These are phyloP conservation scores for Setomelanomma holmii DNA, from an alignment of 2,329 filamentous ascomycete species.

Conservation along the genomic window DNA sequence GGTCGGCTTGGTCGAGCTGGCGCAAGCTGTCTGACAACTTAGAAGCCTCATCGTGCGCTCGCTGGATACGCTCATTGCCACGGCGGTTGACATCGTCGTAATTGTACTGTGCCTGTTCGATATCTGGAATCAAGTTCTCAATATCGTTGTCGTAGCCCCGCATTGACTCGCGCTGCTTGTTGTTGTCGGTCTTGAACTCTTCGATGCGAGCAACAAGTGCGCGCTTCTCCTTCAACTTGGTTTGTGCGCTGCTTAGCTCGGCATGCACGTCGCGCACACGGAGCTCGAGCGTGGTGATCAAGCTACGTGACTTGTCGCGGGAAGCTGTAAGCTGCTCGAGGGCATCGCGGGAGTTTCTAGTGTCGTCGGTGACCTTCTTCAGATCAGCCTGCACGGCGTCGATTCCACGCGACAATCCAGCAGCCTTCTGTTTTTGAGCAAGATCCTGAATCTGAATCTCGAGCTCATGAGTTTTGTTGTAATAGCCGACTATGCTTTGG, in stretches of 20 bases:
- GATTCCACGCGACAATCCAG: slow-evolving; percentile 70
- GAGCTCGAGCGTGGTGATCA: slow-evolving; percentile 75
- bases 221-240: slow-evolving; percentile 82
- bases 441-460: slow-evolving; percentile 78
- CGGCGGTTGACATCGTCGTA: slow-evolving; percentile 78
- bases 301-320: slow-evolving; percentile 72
- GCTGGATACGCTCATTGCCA: slow-evolving; percentile 75
- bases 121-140: slow-evolving; percentile 74
- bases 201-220: slow-evolving; percentile 75
- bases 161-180: slow-evolving; percentile 73
- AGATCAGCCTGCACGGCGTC: slow-evolving; percentile 86
- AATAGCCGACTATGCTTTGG: slow-evolving; percentile 74
- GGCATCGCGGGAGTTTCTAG: slow-evolving; percentile 67
- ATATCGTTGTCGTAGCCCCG: slow-evolving; percentile 75
- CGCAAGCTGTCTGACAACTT: slow-evolving; percentile 76
- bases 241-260: slow-evolving; percentile 72
- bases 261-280: slow-evolving; percentile 77
- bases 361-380: slow-evolving; percentile 70
- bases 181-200: slow-evolving; percentile 72
- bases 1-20: slow-evolving; percentile 76
- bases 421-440: slow-evolving; percentile 75
- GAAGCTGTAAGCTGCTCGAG: slow-evolving; percentile 72
- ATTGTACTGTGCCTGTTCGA: slow-evolving; percentile 75
- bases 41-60: slow-evolving; percentile 73
- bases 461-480: slow-evolving; percentile 74